Evolutionary conservation across 164 flowering plant genomes (phyloP).

Genomic region (Vitis rotundifolia): DNA sequence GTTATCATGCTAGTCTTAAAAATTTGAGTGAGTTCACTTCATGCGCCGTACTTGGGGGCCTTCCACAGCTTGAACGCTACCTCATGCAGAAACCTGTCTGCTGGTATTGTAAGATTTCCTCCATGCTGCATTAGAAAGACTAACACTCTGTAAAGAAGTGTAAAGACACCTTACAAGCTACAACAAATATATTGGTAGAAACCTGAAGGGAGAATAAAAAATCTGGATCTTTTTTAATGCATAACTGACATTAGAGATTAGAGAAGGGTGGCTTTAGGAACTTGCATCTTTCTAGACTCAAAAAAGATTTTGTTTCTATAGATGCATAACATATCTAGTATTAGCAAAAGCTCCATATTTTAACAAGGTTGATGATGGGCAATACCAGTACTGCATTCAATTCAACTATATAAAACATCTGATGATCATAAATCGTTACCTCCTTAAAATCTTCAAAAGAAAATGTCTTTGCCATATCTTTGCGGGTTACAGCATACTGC

Average conservation of each 20-base stretch:
- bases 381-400: not conserved
- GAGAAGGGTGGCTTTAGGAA: no score
- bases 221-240: no score
- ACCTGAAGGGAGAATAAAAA: not conserved
- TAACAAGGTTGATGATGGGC: not conserved
- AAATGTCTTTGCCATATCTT: conserved; percentile 61
- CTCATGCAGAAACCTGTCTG: conserved; percentile 84
- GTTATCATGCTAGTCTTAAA: no score
- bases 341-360: not conserved
- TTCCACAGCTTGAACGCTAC: conserved; percentile 98
- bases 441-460: conserved; percentile 71
- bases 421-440: conserved; percentile 33
- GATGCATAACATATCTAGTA: no score
- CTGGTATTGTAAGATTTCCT: conserved; percentile 74
- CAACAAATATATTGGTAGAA: not conserved
- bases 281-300: no score
- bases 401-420: not conserved
- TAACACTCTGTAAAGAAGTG: not conserved
- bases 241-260: no score
- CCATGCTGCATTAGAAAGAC: conserved; percentile 54
- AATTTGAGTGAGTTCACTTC: not conserved
- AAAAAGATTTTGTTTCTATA: no score
- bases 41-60: conserved; percentile 92
- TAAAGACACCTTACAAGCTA: not conserved
- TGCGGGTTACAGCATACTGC: conserved; percentile 92